Percentiles rank a stretch among this genome's conserved stretches.
phyloP scores from a whole-genome alignment of 257 asterid genomes.

The Plantago ovata region DNA sequence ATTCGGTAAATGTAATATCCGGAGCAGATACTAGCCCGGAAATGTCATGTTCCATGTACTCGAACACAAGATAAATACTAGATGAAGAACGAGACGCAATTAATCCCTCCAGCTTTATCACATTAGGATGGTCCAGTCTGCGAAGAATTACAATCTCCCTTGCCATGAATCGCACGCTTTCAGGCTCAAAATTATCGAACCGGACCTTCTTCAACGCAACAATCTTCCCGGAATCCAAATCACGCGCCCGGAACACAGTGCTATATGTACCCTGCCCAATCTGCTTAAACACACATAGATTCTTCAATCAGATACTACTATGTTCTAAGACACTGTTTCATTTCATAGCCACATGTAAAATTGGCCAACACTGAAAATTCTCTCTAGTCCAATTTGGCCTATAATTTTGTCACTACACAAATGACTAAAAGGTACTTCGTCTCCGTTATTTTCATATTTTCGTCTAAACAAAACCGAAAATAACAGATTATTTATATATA shows the following conservation, averaged over 20 bases:
- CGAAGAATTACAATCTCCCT: slow-evolving; percentile 85
- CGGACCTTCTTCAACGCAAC: slow-evolving; percentile 92
- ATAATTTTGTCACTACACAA: too few species aligned
- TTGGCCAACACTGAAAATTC: too few species aligned
- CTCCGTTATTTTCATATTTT: too few species aligned
- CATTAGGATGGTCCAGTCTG: slow-evolving; percentile 85
- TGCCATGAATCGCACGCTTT: slow-evolving; percentile 96
- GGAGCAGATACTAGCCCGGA: slow-evolving; percentile 80
- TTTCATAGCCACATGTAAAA: too few species aligned
- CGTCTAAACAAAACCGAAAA: too few species aligned
- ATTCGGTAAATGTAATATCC: slow-evolving; percentile 69
- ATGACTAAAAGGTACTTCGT: too few species aligned
- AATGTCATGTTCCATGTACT: slow-evolving; percentile 96
- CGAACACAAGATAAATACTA: slow-evolving; percentile 90
- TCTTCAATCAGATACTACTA: not conserved
- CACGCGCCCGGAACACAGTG: slow-evolving; percentile 90
- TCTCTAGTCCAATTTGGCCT: too few species aligned
- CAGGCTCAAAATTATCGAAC: slow-evolving; percentile 92
- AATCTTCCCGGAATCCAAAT: slow-evolving; percentile 65
- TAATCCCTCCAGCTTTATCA: slow-evolving; percentile 78
- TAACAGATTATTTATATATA: too few species aligned
- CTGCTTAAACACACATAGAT: slow-evolving; percentile 33
- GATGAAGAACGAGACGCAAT: slow-evolving; percentile 79
- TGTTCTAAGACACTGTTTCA: too few species aligned
- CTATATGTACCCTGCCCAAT: slow-evolving; percentile 98